A percentile compares a stretch with the other conserved stretches of the same genome.
Evolutionary conservation across 345 rosid genomes (phyloP).

Genomic region (Mallotus nudiflorus): DNA sequence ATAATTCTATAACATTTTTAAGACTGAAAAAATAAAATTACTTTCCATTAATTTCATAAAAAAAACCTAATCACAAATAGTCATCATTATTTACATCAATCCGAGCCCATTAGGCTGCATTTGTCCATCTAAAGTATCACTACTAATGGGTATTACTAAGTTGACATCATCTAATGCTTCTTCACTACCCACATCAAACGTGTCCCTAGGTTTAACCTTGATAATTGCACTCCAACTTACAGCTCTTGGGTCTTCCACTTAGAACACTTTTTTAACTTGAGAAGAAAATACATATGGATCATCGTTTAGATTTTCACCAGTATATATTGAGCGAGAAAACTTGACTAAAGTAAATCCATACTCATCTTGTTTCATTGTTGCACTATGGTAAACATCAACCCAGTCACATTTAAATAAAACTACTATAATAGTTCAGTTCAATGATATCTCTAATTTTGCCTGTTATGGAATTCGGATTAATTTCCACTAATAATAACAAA

Average conservation of each 20-base stretch:
- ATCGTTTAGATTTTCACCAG: background rate
- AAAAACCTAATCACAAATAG: too few relatives aligned
- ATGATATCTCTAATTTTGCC: background rate
- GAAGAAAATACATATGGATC: background rate
- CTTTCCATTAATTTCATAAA: too few relatives aligned
- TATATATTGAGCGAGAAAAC: background rate
- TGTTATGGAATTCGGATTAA: too few relatives aligned
- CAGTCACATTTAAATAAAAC: slow-evolving; percentile 13
- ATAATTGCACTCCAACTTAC: background rate
- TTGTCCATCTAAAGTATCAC: too few relatives aligned
- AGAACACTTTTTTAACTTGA: too few relatives aligned
- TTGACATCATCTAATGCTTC: background rate
- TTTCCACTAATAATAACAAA: too few relatives aligned
- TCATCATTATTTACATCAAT: too few relatives aligned
- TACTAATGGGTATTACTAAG: background rate
- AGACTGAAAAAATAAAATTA: too few relatives aligned
- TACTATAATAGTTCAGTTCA: background rate
- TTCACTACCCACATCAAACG: too few relatives aligned
- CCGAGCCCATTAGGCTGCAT: background rate
- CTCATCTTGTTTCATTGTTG: background rate
- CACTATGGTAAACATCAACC: background rate
- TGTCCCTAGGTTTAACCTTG: background rate
- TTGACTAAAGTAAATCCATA: background rate
- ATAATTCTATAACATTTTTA: too few relatives aligned
- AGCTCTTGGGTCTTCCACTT: background rate